Conservation (phyloP, 805 yeast genomes). For the Kodamaea kaohsiungensis region DNA sequence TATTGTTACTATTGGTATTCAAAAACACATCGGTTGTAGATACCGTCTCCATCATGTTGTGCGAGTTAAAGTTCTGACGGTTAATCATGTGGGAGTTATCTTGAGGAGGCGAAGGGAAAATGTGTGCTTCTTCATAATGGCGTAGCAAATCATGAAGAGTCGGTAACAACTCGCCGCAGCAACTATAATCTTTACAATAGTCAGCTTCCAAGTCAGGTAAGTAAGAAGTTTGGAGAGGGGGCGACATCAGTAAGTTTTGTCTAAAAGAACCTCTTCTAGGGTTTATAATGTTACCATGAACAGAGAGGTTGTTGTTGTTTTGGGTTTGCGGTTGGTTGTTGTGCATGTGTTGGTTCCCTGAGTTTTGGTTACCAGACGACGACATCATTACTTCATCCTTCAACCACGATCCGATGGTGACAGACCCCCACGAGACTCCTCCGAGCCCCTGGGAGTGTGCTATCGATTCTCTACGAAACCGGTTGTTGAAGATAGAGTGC, state of each 20-base stretch:
- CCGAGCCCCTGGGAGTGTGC: conserved; percentile 99
- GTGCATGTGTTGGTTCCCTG: conserved; percentile 16
- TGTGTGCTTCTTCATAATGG: conserved; percentile 96
- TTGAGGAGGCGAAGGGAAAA: conserved; percentile 54
- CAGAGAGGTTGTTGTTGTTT: conserved; percentile 14
- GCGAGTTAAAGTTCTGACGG: conserved; percentile 40
- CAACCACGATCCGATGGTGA: conserved; percentile 93
- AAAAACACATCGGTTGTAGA: conserved; percentile 91
- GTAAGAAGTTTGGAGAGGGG: conserved; percentile 73
- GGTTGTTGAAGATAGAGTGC: conserved; percentile 37
- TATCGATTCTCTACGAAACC: conserved; percentile 81
- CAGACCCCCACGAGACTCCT: conserved; percentile 96
- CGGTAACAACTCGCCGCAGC: conserved; percentile 92
- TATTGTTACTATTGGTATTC: conserved; percentile 32
- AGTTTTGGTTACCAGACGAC: conserved; percentile 8
- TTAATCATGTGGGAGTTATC: conserved; percentile 32
- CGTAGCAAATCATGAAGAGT: conserved; percentile 89
- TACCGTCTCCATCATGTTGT: conserved; percentile 79
- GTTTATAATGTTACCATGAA: conserved; percentile 27
- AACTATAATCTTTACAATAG: conserved; percentile 93
- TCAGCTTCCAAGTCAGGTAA: conserved; percentile 92
- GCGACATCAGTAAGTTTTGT: conserved; percentile 47
- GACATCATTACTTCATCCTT: conserved; percentile 85
- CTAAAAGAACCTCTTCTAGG: conserved; percentile 43
- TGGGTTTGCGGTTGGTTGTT: conserved; percentile 8